Base-by-base conservation (phyloP, 2,329 filamentous ascomycete genomes). In the Falciphora oryzae region DNA sequence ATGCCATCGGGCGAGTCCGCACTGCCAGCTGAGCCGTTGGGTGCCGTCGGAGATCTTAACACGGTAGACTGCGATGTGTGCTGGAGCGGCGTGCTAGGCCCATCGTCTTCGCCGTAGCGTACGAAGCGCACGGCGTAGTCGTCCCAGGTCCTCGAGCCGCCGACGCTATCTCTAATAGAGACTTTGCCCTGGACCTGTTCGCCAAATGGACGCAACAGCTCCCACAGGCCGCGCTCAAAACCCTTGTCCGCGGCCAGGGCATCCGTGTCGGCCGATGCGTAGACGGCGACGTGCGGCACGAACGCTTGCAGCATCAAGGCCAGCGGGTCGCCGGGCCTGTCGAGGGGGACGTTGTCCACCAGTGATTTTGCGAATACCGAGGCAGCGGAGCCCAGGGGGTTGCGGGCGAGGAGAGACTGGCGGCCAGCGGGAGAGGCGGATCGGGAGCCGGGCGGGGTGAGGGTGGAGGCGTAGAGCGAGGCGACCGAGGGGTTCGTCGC, bases 81-180 rank as follows among this genome's bases (percentile, higher is more conserved):
- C 8, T 73, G 70, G 16, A 72, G 70, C 13, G 78, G 74, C 63
- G 84, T 80, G 1, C 83, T 81, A 61, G 79, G 75, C 69, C 85
- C 83, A 22, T 87, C 73, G 28, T 82, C 80, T 68, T 84, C 80
- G 1, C 87, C 87, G 64, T 96, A 85, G 65, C 86, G 85, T 6
- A 90, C 87, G 74, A 99, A 97, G 64, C 92, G 89, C 65, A 99
- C 84, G 1, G 92, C 89, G 76, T 93, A 99, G 74, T 98, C 93
- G 64, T 97, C 94, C 79, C 90, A 94, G 56, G 86, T 85, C 72
- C 87, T 87, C 73, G 92, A 93, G 58, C 89, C 86, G 11, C 95
- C 94, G 69, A 91, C 88, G 73, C 93, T 97, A 76, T 99, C 95
- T 70, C 95, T 83, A 64, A 98, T 89, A 4, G 91, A 91, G 63